These are phyloP conservation scores for Acacia confusa DNA, from an alignment of 306 rosid species.

Conservation along the genomic window DNA sequence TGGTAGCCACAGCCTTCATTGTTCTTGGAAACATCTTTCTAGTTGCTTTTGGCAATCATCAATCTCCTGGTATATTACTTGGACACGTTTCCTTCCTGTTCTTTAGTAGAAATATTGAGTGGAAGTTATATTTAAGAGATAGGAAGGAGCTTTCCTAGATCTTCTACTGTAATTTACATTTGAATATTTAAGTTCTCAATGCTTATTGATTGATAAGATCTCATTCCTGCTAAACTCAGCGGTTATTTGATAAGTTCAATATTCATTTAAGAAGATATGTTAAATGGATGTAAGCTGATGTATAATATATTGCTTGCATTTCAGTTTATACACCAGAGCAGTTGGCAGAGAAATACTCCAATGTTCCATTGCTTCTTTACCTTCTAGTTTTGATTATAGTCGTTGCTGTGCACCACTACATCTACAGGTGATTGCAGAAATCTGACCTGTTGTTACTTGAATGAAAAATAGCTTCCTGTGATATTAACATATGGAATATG, in stretches of 20 bases:
- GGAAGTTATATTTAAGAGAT: not conserved
- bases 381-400: conserved; percentile 73
- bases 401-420: conserved; percentile 76
- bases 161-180: conserved; percentile 5
- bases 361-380: conserved; percentile 78
- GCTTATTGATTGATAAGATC: conserved; percentile 12
- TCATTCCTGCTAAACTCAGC: not conserved
- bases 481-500: conserved; percentile 35
- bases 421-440: conserved; percentile 62
- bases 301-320: conserved; percentile 35
- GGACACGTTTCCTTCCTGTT: not conserved
- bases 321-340: conserved; percentile 96
- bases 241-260: not conserved
- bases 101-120: not conserved
- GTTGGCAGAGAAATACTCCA: conserved; percentile 92
- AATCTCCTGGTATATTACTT: conserved; percentile 78
- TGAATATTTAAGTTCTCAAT: conserved; percentile 9
- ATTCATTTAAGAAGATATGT: conserved; percentile 2
- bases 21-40: conserved; percentile 93
- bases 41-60: conserved; percentile 98
- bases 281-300: conserved; percentile 23
- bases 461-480: not conserved
- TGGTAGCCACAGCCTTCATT: conserved; percentile 94
- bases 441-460: conserved; percentile 27
- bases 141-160: conserved; percentile 7